Evolutionary conservation across 495 filamentous ascomycete genomes (phyloP).

Genomic region (Talaromyces liani): DNA sequence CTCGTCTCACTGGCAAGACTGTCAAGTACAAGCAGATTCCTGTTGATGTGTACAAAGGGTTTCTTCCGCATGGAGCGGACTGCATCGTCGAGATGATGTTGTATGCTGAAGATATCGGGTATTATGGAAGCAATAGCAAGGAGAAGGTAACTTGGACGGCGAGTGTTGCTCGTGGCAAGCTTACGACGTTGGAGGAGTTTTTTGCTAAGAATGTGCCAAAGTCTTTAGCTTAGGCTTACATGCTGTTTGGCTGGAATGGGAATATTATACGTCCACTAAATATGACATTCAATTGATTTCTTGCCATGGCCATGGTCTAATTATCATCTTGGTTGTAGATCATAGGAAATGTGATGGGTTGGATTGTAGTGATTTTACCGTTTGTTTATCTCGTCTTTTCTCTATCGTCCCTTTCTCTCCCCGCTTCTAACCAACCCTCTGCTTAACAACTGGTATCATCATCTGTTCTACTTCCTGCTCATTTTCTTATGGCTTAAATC

Average conservation of each 20-base stretch:
- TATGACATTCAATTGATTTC: background rate
- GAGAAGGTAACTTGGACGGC: constrained; percentile 33
- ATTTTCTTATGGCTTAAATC: background rate
- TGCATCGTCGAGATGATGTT: constrained; percentile 27
- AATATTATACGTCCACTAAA: background rate
- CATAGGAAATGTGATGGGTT: background rate
- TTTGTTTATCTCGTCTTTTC: background rate
- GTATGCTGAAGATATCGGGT: constrained; percentile 34
- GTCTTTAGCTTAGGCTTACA: background rate
- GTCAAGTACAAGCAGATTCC: constrained; percentile 9
- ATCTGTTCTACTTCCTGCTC: background rate
- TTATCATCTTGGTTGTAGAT: background rate
- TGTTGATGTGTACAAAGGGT: background rate
- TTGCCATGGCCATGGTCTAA: background rate
- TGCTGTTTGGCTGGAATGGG: background rate
- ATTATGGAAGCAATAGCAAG: constrained; percentile 34
- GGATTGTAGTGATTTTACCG: background rate
- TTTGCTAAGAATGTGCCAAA: background rate
- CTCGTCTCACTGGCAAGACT: constrained; percentile 3
- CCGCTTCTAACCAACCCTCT: background rate
- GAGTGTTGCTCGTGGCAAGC: constrained; percentile 26
- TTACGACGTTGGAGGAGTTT: constrained; percentile 41
- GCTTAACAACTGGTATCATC: background rate
- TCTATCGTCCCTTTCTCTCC: background rate
- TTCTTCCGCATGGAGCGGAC: constrained; percentile 10